Evolutionary conservation across 2,329 filamentous ascomycete species (phyloP), one percentile per base, ranked within the genome.

Genomic region (Ilyonectria destructans): DNA sequence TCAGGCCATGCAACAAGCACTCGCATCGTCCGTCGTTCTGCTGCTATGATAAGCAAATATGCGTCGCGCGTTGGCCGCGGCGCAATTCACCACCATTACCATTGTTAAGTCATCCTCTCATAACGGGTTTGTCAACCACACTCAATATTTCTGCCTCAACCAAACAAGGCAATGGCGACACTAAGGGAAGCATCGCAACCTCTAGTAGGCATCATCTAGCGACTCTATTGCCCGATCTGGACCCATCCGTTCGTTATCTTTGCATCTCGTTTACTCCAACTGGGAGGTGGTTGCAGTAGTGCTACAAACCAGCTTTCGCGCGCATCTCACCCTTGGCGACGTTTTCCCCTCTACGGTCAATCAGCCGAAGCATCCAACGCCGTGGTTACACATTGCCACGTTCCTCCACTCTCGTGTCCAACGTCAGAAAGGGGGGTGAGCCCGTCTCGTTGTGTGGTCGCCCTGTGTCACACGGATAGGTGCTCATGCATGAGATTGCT

Each of bases 281-380:
- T 54, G 15, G 43, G 48, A n/a, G 23, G 23, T 56, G 57, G 37
- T 31, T 33, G 40, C 12, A n/a, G 21, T 55, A 23, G 56, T 43
- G 37, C 48, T 29, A 65, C 43, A 12, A 31, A 55, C 31, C 19
- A 23, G 21, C 43, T 35, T 35, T 58, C 43, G 59, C 49, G 29
- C 23, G 29, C 55, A 46, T 55, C 51, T 51, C 29, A 71, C 55
- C 60, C 61, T 71, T 58, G 69, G 64, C 63, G 58, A 61, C 45
- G 31, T 66, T 64, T 68, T 52, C 52, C 72, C 72, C 56, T 62
- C 69, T 71, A 60, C 56, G 70, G 73, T 49, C 67, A 71, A 70
- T 70, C 63, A 68, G 68, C 73, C 73, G 73, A 75, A 64, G 65
- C 65, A 67, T 73, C 55, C 54, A 56, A 70, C 59, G 51, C 69